Conservation (phyloP, 176 grass and related monocot genomes). For the Cenchrus fungigraminus region DNA sequence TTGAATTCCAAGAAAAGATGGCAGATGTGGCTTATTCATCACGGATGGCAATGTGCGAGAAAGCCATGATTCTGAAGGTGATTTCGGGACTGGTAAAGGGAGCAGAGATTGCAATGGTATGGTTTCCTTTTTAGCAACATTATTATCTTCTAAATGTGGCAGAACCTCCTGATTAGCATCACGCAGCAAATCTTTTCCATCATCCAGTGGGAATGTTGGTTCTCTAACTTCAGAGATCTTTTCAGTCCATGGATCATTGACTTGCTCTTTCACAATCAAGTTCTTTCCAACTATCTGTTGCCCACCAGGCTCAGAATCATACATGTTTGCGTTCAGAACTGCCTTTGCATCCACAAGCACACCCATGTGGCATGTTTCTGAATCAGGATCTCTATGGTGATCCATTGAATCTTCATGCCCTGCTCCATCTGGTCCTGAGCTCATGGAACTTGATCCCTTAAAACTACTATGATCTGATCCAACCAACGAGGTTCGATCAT, state of each 20-base stretch:
- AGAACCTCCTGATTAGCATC: constrained; percentile 21
- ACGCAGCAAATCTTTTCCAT: constrained; percentile 17
- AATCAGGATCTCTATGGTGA: constrained; percentile 40
- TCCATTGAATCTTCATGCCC: constrained; percentile 55
- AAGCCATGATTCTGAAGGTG: constrained; percentile 98
- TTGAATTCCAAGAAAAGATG: constrained; percentile 92
- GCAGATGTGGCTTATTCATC: constrained; percentile 54
- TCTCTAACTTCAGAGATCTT: constrained; percentile 22
- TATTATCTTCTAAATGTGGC: constrained; percentile 24
- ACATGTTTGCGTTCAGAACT: constrained; percentile 17
- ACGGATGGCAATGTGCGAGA: constrained; percentile 82
- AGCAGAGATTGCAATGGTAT: constrained; percentile 50
- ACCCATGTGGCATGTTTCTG: constrained; percentile 40
- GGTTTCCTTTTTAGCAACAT: constrained; percentile 36
- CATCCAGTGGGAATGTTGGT: constrained; percentile 33
- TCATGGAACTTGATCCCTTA: constrained; percentile 63
- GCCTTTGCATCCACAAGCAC: constrained; percentile 29
- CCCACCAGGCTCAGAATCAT: constrained; percentile 37
- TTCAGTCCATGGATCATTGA: not conserved
- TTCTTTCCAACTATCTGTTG: not conserved
- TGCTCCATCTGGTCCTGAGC: constrained; percentile 57
- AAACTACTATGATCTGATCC: constrained; percentile 50
- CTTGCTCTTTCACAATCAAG: constrained; percentile 17
- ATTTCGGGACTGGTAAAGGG: constrained; percentile 78
- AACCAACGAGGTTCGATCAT: constrained; percentile 48